Evolutionary conservation across 2,329 filamentous ascomycete species (phyloP).

Genomic region (Cercospora canescens): DNA sequence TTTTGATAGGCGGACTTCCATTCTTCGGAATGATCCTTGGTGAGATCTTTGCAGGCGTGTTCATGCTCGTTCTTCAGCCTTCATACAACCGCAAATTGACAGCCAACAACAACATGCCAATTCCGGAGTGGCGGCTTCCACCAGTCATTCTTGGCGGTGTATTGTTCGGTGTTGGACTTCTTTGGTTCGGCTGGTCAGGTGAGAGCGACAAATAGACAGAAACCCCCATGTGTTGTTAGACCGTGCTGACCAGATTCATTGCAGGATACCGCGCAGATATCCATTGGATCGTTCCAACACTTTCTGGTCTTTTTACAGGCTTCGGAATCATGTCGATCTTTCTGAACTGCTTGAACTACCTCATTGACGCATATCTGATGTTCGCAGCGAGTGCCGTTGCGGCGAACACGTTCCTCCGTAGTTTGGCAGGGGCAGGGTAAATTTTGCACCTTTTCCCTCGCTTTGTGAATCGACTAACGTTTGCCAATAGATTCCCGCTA

Average conservation of each 20-base stretch:
- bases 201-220: not conserved
- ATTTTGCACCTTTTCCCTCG: not conserved
- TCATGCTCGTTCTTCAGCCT: constrained; percentile 32
- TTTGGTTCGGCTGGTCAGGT: constrained; percentile 49
- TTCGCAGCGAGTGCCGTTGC: constrained; percentile 40
- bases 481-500: constrained; percentile 15
- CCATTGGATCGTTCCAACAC: constrained; percentile 47
- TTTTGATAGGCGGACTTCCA: constrained; percentile 68
- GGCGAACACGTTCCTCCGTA: constrained; percentile 45
- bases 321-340: constrained; percentile 46
- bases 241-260: constrained; percentile 30
- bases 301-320: constrained; percentile 46
- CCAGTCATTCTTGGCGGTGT: constrained; percentile 52
- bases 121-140: constrained; percentile 48
- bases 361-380: constrained; percentile 59
- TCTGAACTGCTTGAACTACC: constrained; percentile 41
- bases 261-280: constrained; percentile 39
- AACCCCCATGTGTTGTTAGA: not conserved
- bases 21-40: constrained; percentile 71
- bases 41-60: constrained; percentile 32
- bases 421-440: constrained; percentile 45
- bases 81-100: constrained; percentile 35
- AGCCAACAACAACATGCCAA: constrained; percentile 42
- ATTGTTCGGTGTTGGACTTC: constrained; percentile 37
- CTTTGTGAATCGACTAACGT: not conserved